Evolutionary conservation across 2,329 filamentous ascomycete species (phyloP).

Genomic region (Fusarium luffae): DNA sequence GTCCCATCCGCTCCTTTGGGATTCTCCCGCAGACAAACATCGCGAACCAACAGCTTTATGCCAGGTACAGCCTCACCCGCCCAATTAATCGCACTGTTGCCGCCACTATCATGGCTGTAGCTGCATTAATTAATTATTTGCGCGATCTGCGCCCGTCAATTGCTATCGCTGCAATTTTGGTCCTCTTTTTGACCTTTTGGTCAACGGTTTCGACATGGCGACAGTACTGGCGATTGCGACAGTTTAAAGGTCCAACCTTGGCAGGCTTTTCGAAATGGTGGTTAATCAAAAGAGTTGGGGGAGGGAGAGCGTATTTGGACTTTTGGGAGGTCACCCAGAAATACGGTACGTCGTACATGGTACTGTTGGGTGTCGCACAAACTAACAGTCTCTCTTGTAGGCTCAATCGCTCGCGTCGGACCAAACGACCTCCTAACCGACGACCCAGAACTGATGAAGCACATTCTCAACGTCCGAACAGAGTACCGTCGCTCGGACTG

Average conservation of each 20-base stretch:
- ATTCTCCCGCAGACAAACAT: background rate
- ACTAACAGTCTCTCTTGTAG: constrained; percentile 25
- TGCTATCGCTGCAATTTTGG: constrained; percentile 11
- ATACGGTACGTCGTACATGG: constrained; percentile 46
- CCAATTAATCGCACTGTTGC: background rate
- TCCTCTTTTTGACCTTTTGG: constrained; percentile 19
- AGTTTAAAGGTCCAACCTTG: constrained; percentile 54
- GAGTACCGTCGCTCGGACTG: constrained; percentile 53
- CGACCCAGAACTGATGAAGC: constrained; percentile 53
- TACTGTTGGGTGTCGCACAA: background rate
- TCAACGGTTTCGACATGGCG: constrained; percentile 32
- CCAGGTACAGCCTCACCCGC: background rate
- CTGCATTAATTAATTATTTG: background rate
- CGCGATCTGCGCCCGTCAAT: constrained; percentile 13
- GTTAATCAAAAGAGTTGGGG: constrained; percentile 48
- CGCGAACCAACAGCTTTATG: background rate
- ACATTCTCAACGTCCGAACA: constrained; percentile 50
- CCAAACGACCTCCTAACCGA: constrained; percentile 55
- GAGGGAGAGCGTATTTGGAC: constrained; percentile 51
- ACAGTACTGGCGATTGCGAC: constrained; percentile 53
- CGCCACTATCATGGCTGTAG: constrained; percentile 12
- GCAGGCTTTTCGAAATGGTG: constrained; percentile 56
- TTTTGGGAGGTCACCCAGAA: constrained; percentile 51
- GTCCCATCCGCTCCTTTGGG: constrained; percentile 1
- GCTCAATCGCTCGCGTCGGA: constrained; percentile 54